Evolutionary conservation across 768 basidiomycete species (phyloP), one percentile per base, ranked within the genome.

Genomic region (Pisolithus microcarpus): DNA sequence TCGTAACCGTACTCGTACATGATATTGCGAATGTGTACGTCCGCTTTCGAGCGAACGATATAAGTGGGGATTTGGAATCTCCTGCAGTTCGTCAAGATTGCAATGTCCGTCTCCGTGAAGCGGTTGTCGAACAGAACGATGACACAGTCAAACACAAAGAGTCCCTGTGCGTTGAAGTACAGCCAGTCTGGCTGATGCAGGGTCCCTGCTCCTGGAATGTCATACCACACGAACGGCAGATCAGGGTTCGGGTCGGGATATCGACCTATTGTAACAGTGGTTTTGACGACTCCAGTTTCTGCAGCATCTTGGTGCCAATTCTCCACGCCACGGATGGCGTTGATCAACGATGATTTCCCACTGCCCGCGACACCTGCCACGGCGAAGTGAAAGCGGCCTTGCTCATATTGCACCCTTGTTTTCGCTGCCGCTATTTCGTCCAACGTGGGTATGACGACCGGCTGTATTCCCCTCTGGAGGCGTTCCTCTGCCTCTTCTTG

Each of bases 291-390:
- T 16, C 63, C 61, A 21, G 58, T 57, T 1, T 49, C 37, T 26
- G 65, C 65, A 21, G 65, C 60, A 19, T 52, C 52, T 21, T 26
- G 37, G 30, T 55, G 40, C 1, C 48, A 37, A 46, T 60, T 60
- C 19, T 38, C 30, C 28, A 64, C 37, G 10, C 64, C 64, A 19
- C 65, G 58, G 36, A 63, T 56, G 37, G 61, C 56, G 49, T 67
- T 65, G 46, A 67, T 53, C 49, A 67, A 49, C 18, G 65, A 65
- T 10, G 65, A 65, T 45, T 67, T 67, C 10, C 65, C 65, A 18
- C 52, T 59, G 7, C 62, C 63, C 2, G 59, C 55, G 30, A 51
- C 38, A 16, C 65, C 63, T 48, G 61, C 62, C 43, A 67, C 51
- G 24, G 63, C 65, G 43, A 67, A 57, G 51, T 67, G 63, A 34